phyloP scores from a whole-genome alignment of 345 rosid species.

The Lumnitzera racemosa region DNA sequence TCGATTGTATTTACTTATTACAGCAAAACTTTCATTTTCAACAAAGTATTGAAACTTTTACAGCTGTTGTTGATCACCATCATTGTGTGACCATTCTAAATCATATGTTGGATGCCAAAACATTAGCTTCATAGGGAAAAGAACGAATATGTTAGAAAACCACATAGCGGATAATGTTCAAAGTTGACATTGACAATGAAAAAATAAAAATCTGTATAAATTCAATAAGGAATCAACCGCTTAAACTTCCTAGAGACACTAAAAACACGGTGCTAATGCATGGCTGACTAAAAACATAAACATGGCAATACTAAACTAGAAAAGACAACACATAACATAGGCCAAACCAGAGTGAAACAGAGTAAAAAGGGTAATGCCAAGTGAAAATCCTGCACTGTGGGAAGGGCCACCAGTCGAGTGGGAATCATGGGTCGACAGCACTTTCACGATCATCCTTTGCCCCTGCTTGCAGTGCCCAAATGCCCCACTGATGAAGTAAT shows the following conservation, averaged over 20 bases:
- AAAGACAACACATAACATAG: conserved; percentile 8
- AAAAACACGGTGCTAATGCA: too few relatives aligned
- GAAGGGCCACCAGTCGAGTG: neutral
- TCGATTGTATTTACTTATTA: too few relatives aligned
- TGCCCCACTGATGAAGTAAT: conserved; percentile 52
- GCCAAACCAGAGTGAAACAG: conserved; percentile 8
- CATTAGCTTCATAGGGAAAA: neutral
- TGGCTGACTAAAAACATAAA: neutral
- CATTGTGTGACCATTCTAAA: too few relatives aligned
- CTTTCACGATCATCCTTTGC: conserved; percentile 43
- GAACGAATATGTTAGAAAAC: neutral
- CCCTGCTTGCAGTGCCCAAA: conserved; percentile 46
- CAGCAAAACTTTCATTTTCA: too few relatives aligned
- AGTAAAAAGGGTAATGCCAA: neutral
- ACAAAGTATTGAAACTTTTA: too few relatives aligned
- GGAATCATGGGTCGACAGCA: conserved; percentile 18
- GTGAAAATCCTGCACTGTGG: conserved; percentile 1
- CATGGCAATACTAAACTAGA: conserved; percentile 5
- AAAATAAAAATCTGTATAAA: too few relatives aligned
- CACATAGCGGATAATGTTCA: too few relatives aligned
- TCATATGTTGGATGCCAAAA: neutral
- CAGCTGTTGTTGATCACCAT: too few relatives aligned
- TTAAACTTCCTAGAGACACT: too few relatives aligned
- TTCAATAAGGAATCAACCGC: too few relatives aligned
- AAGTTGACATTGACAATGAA: too few relatives aligned